Evolutionary conservation across 768 basidiomycete species (phyloP), one percentile per base, ranked within the genome.

Genomic region (Albatrellus ellisii): DNA sequence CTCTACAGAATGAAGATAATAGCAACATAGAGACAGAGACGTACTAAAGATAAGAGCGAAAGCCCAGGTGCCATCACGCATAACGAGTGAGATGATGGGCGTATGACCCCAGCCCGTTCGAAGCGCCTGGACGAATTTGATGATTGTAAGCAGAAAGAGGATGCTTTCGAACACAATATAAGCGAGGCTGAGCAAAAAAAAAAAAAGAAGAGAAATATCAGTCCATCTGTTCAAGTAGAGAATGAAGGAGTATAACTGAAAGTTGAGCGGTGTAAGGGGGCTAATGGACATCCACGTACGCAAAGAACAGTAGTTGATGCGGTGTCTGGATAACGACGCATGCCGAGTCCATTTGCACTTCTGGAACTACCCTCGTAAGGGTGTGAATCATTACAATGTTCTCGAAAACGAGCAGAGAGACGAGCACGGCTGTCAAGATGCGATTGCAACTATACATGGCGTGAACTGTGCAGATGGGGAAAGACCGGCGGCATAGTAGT

Each of bases 21-120:
- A 4, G 26, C 26, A 5, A 15, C 38, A 9, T 12, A 17, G 10
- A 4, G 11, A 6, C 5, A 24, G 8, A 6, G 21, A 34, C 53
- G n/a, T 21, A 58, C 56, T 24, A 34, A 55, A 56, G n/a, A 58
- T 44, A 17, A 53, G 51, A 4, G 46, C 29, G 35, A 55, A 58
- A 0, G 55, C 55, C 44, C 53, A 51, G 26, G 54, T 51, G 5
- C 56, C 52, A 34, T 56, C 56, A 17, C 53, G 53, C 10, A 55
- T 43, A 39, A 58, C 47, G 26, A 51, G 46, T 21, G 39, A 27
- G 8, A 56, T 22, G 20, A 58, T 43, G 27, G 46, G 46, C 2
- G 52, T 53, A 33, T 44, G 43, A 14, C 48, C 48, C 49, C 51
- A 55, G 17, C 54, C 54, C 8, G 43, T 38, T 28, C 48, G 52